Evolutionary conservation across 106 monocot genomes (phyloP), one percentile per base, ranked within the genome.

Genomic region (Dioscorea zingiberensis): DNA sequence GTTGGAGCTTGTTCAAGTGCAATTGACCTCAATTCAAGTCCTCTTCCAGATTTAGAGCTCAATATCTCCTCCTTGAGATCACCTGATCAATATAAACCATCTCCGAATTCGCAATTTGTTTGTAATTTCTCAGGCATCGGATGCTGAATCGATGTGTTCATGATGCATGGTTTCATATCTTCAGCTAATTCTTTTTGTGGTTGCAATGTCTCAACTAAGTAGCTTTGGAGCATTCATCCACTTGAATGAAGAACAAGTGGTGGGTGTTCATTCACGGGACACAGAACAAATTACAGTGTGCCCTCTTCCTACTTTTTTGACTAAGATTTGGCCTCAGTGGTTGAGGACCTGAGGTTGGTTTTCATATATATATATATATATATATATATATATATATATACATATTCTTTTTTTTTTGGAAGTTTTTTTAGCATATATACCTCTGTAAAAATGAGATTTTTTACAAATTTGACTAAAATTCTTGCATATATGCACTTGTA

Each of bases 11-110:
- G 53, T 38, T 60, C 22, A 49, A 62, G 27, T 29, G 51, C 21
- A 32, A 27, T 22, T 70, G 59, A 44, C 11, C 8, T 4, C 22
- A 47, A 22, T 61, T 38, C 5, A 54, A 11, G 27, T 28, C 26
- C 45, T 18, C 23, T 27, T 12, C 60, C 54, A 13, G 62, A 71
- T 55, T 44, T 71, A 49, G 71, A 71, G 62, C 71, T 71, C 21
- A 54, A 4, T 13, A 71, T 71, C 63, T 27, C 71, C n/a, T 56
- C 56, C 2, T 14, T 46, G 51, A 27, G 51, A 27, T 19, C 25
- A 17, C 30, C 21, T 21, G 49, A 60, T 48, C 26, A 26, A 13
- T 22, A 49, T 26, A 44, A 25, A 6, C 7, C 47, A 48, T 60
- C 48, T 21, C 28, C n/a, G 19, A 9, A 3, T 17, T 27, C 18